These are phyloP conservation scores for Metrosideros polymorpha DNA, from an alignment of 441 rosid genomes.

Conservation along the genomic window DNA sequence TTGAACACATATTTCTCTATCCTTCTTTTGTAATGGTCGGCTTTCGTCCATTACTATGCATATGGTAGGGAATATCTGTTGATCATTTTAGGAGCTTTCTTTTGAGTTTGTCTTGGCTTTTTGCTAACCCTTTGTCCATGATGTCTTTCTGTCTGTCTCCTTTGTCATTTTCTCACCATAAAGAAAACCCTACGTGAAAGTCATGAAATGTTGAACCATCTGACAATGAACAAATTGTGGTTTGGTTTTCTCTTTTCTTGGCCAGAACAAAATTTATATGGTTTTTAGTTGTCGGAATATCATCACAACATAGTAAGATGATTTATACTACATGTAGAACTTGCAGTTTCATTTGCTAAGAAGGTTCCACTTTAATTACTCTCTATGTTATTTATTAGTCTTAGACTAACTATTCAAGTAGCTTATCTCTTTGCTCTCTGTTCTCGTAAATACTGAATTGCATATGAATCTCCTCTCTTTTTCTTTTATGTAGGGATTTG, in stretches of 20 bases:
- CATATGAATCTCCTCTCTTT: not conserved
- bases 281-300: not conserved
- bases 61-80: not conserved
- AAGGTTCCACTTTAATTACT: not conserved
- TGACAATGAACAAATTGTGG: not conserved
- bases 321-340: not conserved
- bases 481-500: constrained; percentile 47
- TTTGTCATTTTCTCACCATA: not conserved
- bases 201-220: not conserved
- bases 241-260: not conserved
- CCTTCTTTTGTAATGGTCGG: not conserved
- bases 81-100: not conserved
- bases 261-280: not conserved
- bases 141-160: not conserved
- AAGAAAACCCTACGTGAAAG: not conserved
- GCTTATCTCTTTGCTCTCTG: not conserved
- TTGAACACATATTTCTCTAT: not conserved
- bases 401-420: not conserved
- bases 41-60: not conserved
- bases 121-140: not conserved
- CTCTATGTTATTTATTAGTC: not conserved
- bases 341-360: not conserved
- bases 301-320: not conserved
- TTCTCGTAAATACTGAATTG: not conserved
- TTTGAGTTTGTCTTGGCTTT: not conserved